Evolutionary conservation across 164 flowering plant species (phyloP), one percentile per base, ranked within the genome.

Genomic region (Macadamia integrifolia): DNA sequence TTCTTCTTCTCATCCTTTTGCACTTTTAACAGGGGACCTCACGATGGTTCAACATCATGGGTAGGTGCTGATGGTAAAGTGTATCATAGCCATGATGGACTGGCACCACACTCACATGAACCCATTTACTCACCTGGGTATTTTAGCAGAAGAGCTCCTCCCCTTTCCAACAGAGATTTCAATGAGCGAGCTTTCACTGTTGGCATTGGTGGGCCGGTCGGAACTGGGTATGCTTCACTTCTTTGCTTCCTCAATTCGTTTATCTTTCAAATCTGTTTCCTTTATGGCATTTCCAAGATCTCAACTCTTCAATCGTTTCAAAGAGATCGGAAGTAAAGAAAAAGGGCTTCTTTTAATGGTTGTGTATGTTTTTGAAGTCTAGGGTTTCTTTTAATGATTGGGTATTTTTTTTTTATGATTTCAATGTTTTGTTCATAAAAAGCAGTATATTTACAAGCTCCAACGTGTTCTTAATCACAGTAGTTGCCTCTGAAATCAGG

Each of bases 151-250:
- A 81, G 97, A 73, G 95, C 96, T 65, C 92, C 80, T 17, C 97
- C 88, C 4, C 82, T 92, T 64, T 60, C 78, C 50, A 71, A 77
- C 42, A 75, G 98, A 46, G 86, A 92, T 79, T 94, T 86, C 84
- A 82, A 65, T 28, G 95, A 90, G 70, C 75, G 99, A 72, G 97
- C 97, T 72, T 94, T 94, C 70, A 94, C 99, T 28, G 68, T 94
- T 73, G 97, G 99, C 29, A 94, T 94, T 72, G 99, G 99, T 58
- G 99, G 99, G 1, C 97, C 99, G 50, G 99, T 94, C 57, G 99
- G 99, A 35, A 92, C 99, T 76, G 99, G 98, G 98, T 91, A 80
- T 50, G 8, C 40, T 64, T 23, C 17, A 61, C 44, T 61, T 50
- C 42, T 14, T 53, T 23, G 23, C 23, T 23, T 23, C 23, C 23